These are phyloP conservation scores for Auriscalpium vulgare DNA, from an alignment of 768 basidiomycete genomes.

Conservation along the genomic window DNA sequence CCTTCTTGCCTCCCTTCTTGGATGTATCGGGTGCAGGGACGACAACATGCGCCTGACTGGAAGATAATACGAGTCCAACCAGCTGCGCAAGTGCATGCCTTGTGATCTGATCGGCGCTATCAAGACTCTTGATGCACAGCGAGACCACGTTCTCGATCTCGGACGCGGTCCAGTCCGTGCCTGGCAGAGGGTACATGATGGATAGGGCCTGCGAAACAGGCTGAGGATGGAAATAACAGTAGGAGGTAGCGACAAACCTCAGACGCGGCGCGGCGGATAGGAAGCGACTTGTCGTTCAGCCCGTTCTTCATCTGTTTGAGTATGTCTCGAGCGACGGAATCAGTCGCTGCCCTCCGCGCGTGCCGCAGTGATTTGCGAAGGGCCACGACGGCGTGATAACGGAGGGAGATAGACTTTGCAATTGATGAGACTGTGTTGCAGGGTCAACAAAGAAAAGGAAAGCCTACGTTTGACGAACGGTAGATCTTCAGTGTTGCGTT, in stretches of 20 bases:
- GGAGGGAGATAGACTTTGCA: slow-evolving; percentile 65
- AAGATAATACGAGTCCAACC: slow-evolving; percentile 75
- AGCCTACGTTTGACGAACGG: slow-evolving; percentile 64
- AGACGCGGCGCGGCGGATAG: slow-evolving; percentile 79
- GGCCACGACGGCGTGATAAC: slow-evolving; percentile 71
- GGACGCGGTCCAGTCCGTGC: slow-evolving; percentile 43
- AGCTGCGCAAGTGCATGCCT: slow-evolving; percentile 75
- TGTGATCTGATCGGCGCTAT: slow-evolving; percentile 77
- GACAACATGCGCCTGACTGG: slow-evolving; percentile 66
- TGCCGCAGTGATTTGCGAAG: slow-evolving; percentile 73
- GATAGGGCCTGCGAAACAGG: slow-evolving; percentile 37
- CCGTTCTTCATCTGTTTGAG: slow-evolving; percentile 73
- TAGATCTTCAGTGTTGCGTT: slow-evolving; percentile 56
- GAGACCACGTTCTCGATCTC: slow-evolving; percentile 75
- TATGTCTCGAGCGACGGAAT: slow-evolving; percentile 70
- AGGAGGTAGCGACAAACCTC: slow-evolving; percentile 38
- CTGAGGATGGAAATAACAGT: neutral
- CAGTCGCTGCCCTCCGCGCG: slow-evolving; percentile 79
- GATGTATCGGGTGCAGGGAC: slow-evolving; percentile 35
- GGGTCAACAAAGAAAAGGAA: neutral
- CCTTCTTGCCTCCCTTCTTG: slow-evolving; percentile 55
- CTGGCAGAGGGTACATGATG: slow-evolving; percentile 52
- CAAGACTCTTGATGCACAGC: slow-evolving; percentile 65
- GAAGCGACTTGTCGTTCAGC: slow-evolving; percentile 73
- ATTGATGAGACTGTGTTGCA: slow-evolving; percentile 3